Conservation (phyloP, 2,329 filamentous ascomycete species). For the Calonectria henricotiae region DNA sequence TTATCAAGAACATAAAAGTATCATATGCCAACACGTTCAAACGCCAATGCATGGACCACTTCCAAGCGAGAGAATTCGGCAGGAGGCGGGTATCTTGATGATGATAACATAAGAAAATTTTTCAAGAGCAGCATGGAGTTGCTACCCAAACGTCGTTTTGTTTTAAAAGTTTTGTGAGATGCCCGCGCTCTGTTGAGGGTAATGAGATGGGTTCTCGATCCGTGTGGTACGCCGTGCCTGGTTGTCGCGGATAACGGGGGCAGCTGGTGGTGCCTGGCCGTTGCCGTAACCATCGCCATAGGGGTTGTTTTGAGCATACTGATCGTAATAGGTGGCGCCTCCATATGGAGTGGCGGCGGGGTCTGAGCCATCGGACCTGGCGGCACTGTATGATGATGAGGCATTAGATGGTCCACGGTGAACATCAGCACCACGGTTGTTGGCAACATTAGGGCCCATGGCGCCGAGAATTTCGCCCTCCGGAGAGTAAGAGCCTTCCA, state of each 20-base stretch:
- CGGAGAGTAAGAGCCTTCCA: conserved; percentile 69
- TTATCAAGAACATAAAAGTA: conserved; percentile 36
- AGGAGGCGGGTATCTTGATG: conserved; percentile 53
- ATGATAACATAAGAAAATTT: conserved; percentile 37
- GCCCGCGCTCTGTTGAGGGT: conserved; percentile 92
- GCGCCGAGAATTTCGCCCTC: conserved; percentile 89
- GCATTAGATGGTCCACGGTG: conserved; percentile 94
- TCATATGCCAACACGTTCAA: conserved; percentile 45
- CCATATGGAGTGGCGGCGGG: conserved; percentile 66
- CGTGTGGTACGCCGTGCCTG: conserved; percentile 92
- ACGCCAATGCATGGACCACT: conserved; percentile 48
- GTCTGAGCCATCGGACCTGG: conserved; percentile 80
- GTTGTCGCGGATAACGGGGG: conserved; percentile 94
- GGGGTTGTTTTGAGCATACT: conserved; percentile 72
- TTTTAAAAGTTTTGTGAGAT: conserved; percentile 96
- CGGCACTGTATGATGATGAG: conserved; percentile 94
- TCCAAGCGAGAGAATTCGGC: conserved; percentile 51
- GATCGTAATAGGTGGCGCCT: conserved; percentile 71
- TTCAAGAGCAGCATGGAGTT: conserved; percentile 23
- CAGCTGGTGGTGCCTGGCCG: conserved; percentile 63
- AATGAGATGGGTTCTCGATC: conserved; percentile 92
- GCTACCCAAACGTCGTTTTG: conserved; percentile 11
- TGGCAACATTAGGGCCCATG: conserved; percentile 81
- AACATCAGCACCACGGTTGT: conserved; percentile 79
- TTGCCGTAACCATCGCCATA: conserved; percentile 65